Evolutionary conservation across 2,329 filamentous ascomycete genomes (phyloP).

Genomic region (Ophiosphaerella korrae): DNA sequence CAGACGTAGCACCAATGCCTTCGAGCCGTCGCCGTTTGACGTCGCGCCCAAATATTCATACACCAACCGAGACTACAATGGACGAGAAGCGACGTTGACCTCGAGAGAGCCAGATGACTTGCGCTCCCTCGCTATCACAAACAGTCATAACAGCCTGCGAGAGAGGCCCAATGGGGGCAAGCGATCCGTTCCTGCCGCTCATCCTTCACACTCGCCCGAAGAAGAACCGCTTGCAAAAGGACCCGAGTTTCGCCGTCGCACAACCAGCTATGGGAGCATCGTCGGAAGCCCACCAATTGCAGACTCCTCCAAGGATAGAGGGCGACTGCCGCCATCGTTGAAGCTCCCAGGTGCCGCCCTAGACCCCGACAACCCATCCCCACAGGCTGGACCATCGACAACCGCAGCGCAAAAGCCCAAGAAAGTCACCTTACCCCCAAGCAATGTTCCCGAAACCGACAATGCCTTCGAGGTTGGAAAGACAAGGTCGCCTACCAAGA

Average conservation of each 20-base stretch:
- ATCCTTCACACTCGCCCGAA: conserved; percentile 25
- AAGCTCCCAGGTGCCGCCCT: conserved; percentile 68
- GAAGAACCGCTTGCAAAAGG: conserved; percentile 37
- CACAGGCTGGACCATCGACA: conserved; percentile 20
- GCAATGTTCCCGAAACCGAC: conserved; percentile 25
- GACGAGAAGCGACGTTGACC: conserved; percentile 19
- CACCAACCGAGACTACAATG: conserved; percentile 41
- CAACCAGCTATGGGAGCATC: conserved; percentile 67
- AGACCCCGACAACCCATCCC: conserved; percentile 46
- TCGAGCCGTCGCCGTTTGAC: conserved; percentile 41
- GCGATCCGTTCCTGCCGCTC: background rate
- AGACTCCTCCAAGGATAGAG: conserved; percentile 19
- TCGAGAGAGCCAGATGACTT: conserved; percentile 31
- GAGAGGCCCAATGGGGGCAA: conserved; percentile 17
- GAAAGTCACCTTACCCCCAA: conserved; percentile 25
- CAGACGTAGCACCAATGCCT: conserved; percentile 37
- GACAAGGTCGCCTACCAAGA: conserved; percentile 42
- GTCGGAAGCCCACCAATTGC: conserved; percentile 55
- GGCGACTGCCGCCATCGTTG: conserved; percentile 55
- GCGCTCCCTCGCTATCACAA: conserved; percentile 29
- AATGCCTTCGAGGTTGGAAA: conserved; percentile 53
- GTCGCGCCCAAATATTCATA: conserved; percentile 50
- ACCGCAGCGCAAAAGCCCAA: conserved; percentile 18
- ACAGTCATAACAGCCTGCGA: conserved; percentile 26
- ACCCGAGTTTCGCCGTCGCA: conserved; percentile 32